phyloP scores from a whole-genome alignment of 345 rosid species.

The Camelina sativa region DNA sequence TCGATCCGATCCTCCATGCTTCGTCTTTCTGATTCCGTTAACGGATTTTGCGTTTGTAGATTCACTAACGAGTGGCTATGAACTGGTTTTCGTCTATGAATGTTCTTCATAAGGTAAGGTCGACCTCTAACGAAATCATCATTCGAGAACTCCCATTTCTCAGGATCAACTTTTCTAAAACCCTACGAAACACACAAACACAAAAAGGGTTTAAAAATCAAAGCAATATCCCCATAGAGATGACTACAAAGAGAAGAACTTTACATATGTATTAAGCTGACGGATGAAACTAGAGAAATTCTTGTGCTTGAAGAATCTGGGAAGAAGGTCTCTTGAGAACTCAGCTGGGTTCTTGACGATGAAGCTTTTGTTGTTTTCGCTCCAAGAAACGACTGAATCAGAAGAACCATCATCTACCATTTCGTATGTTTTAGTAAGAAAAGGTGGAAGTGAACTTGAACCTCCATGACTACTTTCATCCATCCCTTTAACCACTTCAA shows the following conservation, averaged over 20 bases:
- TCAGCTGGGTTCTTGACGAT: slow-evolving; percentile 78
- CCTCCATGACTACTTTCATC: slow-evolving; percentile 67
- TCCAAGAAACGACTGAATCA: slow-evolving; percentile 81
- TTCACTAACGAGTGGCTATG: slow-evolving; percentile 83
- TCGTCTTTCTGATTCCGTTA: slow-evolving; percentile 70
- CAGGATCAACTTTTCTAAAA: slow-evolving; percentile 80
- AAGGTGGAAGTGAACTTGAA: slow-evolving; percentile 84
- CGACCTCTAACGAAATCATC: slow-evolving; percentile 82
- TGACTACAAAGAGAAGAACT: slow-evolving; percentile 2
- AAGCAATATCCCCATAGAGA: background rate
- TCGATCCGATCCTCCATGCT: slow-evolving; percentile 66
- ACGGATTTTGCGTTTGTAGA: slow-evolving; percentile 60
- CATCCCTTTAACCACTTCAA: slow-evolving; percentile 45
- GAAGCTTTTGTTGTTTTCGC: slow-evolving; percentile 68
- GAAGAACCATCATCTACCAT: slow-evolving; percentile 88
- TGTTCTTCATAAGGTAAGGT: slow-evolving; percentile 80
- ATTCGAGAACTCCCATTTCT: slow-evolving; percentile 93
- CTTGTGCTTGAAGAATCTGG: slow-evolving; percentile 85
- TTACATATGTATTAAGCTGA: slow-evolving; percentile 95
- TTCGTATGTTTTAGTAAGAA: slow-evolving; percentile 80
- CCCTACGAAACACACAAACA: slow-evolving; percentile 53
- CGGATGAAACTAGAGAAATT: slow-evolving; percentile 97
- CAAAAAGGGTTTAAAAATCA: background rate
- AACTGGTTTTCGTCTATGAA: slow-evolving; percentile 88
- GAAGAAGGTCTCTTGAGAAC: slow-evolving; percentile 76